Percentiles rank a stretch among this genome's conserved stretches.
Evolutionary conservation across 129 eudicot genomes (phyloP).

Genomic region (Tagetes patula): DNA sequence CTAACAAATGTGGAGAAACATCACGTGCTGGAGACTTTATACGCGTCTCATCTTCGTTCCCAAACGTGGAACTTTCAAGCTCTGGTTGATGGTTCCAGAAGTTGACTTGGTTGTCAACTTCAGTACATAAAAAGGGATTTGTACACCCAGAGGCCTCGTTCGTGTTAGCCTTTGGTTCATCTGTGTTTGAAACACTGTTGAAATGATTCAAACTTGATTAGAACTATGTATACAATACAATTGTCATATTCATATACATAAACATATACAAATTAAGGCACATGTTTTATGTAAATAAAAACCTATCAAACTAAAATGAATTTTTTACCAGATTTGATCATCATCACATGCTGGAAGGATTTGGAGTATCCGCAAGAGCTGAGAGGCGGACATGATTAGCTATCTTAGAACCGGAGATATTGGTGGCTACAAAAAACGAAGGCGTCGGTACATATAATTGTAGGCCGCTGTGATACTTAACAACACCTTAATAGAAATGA

Average conservation of each 20-base stretch:
- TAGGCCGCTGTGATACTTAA: no score
- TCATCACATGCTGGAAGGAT: conserved; percentile 39
- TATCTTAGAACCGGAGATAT: neutral
- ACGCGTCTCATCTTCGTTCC: conserved; percentile 29
- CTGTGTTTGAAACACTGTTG: conserved; percentile 41
- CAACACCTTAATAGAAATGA: no score
- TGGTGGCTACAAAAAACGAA: neutral
- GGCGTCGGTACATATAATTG: neutral
- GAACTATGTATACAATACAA: conserved; percentile 17
- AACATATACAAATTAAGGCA: neutral
- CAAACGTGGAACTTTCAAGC: conserved; percentile 31
- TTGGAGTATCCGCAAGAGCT: conserved; percentile 57
- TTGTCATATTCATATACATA: neutral
- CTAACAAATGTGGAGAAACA: conserved; percentile 27
- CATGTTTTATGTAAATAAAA: no score
- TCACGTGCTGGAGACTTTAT: conserved; percentile 25
- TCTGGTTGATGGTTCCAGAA: conserved; percentile 32
- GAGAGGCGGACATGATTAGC: conserved; percentile 57
- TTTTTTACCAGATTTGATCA: conserved; percentile 46
- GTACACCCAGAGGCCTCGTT: conserved; percentile 31
- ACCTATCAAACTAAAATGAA: no score
- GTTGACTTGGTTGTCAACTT: conserved; percentile 25
- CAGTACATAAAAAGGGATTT: conserved; percentile 37
- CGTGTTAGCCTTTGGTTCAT: conserved; percentile 35
- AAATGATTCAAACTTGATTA: conserved; percentile 31